phyloP scores from a whole-genome alignment of 1,139 yeast genomes.

The Saccharomyces hybrid region DNA sequence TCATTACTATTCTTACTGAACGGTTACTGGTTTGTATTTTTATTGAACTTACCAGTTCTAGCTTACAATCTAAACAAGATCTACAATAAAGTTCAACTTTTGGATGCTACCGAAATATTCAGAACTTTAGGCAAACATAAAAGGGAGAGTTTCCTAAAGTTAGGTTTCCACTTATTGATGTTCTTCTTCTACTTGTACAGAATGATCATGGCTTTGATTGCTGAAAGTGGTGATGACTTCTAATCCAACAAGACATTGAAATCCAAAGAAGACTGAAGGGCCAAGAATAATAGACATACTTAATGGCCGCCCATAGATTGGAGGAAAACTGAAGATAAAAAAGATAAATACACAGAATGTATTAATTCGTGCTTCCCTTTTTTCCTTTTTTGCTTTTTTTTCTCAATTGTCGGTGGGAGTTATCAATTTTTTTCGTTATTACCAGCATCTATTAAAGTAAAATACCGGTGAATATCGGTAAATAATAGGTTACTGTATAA shows the following conservation, averaged over 20 bases:
- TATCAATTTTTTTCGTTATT: neutral
- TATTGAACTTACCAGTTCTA: constrained; percentile 77
- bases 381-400: neutral
- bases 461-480: neutral
- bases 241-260: neutral
- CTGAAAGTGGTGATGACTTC: constrained; percentile 36
- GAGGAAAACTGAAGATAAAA: neutral
- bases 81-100: constrained; percentile 68
- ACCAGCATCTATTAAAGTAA: neutral
- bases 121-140: constrained; percentile 90
- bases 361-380: neutral
- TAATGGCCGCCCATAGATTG: neutral
- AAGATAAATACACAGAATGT: neutral
- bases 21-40: constrained; percentile 90
- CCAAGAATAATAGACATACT: neutral
- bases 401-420: neutral
- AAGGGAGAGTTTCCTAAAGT: constrained; percentile 82
- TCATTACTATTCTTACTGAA: constrained; percentile 68
- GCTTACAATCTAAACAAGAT: constrained; percentile 74
- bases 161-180: constrained; percentile 85
- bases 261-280: neutral
- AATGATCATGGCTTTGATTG: constrained; percentile 92
- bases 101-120: constrained; percentile 97
- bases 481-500: neutral
- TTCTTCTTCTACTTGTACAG: constrained; percentile 94